These are phyloP conservation scores for Sicyos baderoa DNA, from an alignment of 306 rosid genomes.

Conservation along the genomic window DNA sequence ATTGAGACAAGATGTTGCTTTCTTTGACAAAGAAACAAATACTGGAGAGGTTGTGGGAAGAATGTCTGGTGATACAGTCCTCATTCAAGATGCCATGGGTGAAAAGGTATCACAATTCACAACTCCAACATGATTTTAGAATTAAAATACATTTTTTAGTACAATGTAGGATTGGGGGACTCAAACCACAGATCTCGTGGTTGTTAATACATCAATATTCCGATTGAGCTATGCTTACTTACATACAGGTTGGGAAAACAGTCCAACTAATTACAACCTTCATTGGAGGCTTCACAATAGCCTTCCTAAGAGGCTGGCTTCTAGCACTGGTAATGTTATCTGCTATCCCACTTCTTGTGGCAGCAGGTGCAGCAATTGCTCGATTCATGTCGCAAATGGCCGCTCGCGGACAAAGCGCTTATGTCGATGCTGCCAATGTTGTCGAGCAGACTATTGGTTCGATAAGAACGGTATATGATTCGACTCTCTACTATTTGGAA, in stretches of 20 bases:
- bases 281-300: conserved; percentile 16
- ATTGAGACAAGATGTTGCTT: conserved; percentile 22
- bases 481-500: background rate
- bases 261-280: conserved; percentile 15
- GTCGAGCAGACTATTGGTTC: conserved; percentile 20
- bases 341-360: conserved; percentile 10
- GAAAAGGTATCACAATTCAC: conserved; percentile 9
- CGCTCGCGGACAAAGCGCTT: conserved; percentile 3
- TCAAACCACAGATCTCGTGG: too few species aligned
- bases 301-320: conserved; percentile 10
- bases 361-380: conserved; percentile 13
- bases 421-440: conserved; percentile 11
- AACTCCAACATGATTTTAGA: background rate
- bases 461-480: conserved; percentile 1
- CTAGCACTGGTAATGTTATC: conserved; percentile 7
- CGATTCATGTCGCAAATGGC: conserved; percentile 14
- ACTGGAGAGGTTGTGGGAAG: conserved; percentile 26
- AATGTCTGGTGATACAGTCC: conserved; percentile 27
- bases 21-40: conserved; percentile 16
- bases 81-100: conserved; percentile 25
- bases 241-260: conserved; percentile 15
- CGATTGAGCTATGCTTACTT: too few species aligned
- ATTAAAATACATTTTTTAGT: background rate
- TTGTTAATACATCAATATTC: too few species aligned
- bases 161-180: too few species aligned